Base-by-base conservation (phyloP, 2,329 filamentous ascomycete genomes). In the Pseudogymnoascus sp. region DNA sequence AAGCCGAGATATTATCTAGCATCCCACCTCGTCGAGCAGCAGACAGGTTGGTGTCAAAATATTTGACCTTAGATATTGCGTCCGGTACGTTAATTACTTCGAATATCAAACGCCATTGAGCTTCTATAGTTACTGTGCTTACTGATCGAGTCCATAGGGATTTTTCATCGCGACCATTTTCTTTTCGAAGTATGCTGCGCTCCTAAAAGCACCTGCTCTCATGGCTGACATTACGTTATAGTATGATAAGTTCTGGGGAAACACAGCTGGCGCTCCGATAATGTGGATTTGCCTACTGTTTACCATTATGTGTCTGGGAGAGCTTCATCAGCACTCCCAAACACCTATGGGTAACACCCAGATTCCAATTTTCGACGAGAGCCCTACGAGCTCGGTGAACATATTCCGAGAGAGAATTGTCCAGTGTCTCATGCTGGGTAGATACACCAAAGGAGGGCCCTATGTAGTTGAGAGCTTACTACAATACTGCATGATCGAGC, bases 391-490 rank as follows among this genome's bases (percentile, higher is more conserved):
- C 60, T 67, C 64, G 64, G 67, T 67, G 60, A 65, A 72, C 66
- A 29, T 48, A 61, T 72, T 69, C 65, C 67, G 67, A 42, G 66
- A 71, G 64, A 70, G 67, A 64, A 65, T 61, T 55, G 67, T 70
- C 59, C 69, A 73, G 58, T 71, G 70, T 64, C 67, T 73, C 36
- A 63, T 70, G 58, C 45, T 69, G 58, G 70, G 63, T n/a, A 65
- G 62, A 42, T 73, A 72, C 63, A 68, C 70, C 6, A 69, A 61
- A 33, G 65, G 68, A 29, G 66, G 65, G 37, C 69, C 71, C 33
- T 68, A 69, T 64, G 64, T 67, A 42, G 52, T 73, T 13, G 69
- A 72, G 60, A 68, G 67, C 12, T 36, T 73, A 13, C 66, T 73
- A 27, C 40, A 65, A 6, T 63, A 67, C 61, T 63, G 67, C 37